Base-by-base conservation (phyloP, 257 asterid genomes). In the Apocynum venetum region DNA sequence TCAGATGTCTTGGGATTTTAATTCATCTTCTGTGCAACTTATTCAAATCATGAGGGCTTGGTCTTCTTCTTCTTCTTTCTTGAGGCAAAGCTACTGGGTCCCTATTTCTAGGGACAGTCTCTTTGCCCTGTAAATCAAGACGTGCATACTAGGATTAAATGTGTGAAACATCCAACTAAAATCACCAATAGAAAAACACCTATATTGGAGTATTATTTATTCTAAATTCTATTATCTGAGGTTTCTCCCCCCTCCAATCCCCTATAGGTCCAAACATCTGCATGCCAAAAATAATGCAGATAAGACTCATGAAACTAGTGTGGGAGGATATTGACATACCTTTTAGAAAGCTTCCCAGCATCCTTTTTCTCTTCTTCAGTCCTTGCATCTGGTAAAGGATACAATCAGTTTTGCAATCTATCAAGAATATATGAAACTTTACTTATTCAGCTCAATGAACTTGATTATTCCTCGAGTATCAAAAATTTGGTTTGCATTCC, bases 41-140 rank as follows among this genome's bases (percentile, higher is more conserved):
- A n/a, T 55, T n/a, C 75, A 66, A 55, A 79, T 85, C 84, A 75
- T 36, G 77, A 77, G 47, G 57, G 81, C 53, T 36, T 40, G n/a
- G 81, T 84, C 91, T 92, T 94, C 87, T 84, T 91, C 87, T 92
- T 92, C 91, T 94, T 94, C 88, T 89, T 91, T 83, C 91, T 90
- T 9, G 97, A 84, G 70, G 91, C 95, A 84, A 82, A 84, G 85
- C 96, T 84, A 81, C 94, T 89, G 14, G 96, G 90, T 81, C 92
- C 92, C 97, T 10, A 88, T 86, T 85, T 95, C 98, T 3, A 90
- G 80, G 44, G 97, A 81, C 89, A 89, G 81, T 44, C 98, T 86
- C 82, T 96, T 93, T 51, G 97, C 82, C 92, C 99, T 95, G 92
- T 77, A 76, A 60, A 64, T 43, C 48, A 59, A 72, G 11, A 40